Base-by-base conservation (phyloP, 2,329 filamentous ascomycete species). In the Aschersonia sp. region DNA sequence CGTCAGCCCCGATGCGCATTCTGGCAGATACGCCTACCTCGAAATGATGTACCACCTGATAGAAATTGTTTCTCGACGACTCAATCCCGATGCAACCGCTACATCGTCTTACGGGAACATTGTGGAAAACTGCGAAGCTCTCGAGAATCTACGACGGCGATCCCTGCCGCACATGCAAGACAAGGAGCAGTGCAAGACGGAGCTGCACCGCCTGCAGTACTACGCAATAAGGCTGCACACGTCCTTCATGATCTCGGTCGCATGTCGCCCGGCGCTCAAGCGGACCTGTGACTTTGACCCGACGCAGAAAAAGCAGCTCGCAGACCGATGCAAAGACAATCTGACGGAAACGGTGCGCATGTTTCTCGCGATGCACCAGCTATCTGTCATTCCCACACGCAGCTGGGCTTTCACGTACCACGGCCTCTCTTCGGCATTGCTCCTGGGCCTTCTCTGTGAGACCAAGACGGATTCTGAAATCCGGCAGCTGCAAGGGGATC, bases 321-420 rank as follows among this genome's bases (percentile, higher is more conserved):
- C 75, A 2, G 70, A 75, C 31, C 71, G 72, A 49, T 83, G 79
- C 65, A 80, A 79, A 57, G 62, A 67, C 12, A 81, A 81, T 56
- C 64, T 83, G 30, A 76, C 76, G 5, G 78, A 82, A 57, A 82
- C 78, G 10, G 78, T 83, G 9, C 72, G 76, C 41, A 83, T 82
- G 78, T 83, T 82, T 56, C 65, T 83, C 29, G 76, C 78, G 12
- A 83, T 83, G 79, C 78, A 83, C 58, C 78, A 81, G 52, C 64
- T 83, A 32, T 81, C 78, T 2, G 75, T 79, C 7, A 81, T 82
- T 44, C 79, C 79, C 1, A 83, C 79, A 0, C 68, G 79, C 30
- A 81, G 76, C 49, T 83, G 79, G 79, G 78, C 79, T 0, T 82
- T 82, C 51, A 83, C 79, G 1, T 82, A 82, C 49, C 78, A 83